Evolutionary conservation across 495 filamentous ascomycete genomes (phyloP).

Genomic region (Apodospora peruviana): DNA sequence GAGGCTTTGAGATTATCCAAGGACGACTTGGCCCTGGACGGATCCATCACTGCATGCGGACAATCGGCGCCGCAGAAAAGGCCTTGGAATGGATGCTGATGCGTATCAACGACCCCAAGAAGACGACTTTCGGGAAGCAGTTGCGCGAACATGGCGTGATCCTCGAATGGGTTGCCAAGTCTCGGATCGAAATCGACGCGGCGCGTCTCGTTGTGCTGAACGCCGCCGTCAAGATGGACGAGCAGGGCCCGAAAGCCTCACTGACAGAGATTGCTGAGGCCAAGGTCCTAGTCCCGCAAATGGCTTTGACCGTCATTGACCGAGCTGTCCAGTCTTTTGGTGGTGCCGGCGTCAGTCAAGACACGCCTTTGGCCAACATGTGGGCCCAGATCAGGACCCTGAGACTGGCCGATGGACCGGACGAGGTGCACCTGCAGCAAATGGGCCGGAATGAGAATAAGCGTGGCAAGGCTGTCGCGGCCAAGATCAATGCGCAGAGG

Average conservation of each 20-base stretch:
- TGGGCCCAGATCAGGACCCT: conserved; percentile 82
- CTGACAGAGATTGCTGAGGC: conserved; percentile 83
- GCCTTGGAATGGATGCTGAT: conserved; percentile 87
- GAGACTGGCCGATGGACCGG: conserved; percentile 82
- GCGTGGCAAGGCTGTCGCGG: conserved; percentile 54
- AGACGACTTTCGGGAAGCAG: conserved; percentile 77
- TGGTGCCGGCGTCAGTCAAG: conserved; percentile 80
- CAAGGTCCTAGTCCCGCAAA: conserved; percentile 77
- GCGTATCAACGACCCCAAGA: conserved; percentile 80
- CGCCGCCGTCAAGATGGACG: conserved; percentile 85
- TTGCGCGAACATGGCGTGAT: conserved; percentile 83
- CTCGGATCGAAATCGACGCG: conserved; percentile 84
- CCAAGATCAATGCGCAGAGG: conserved; percentile 60
- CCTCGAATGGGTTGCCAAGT: conserved; percentile 87
- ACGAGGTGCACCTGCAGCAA: conserved; percentile 92
- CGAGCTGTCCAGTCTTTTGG: conserved; percentile 83
- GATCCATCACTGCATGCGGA: conserved; percentile 92
- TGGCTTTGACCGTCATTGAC: conserved; percentile 74
- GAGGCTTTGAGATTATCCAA: conserved; percentile 96
- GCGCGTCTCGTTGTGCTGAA: conserved; percentile 82
- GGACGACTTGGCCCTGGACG: conserved; percentile 86
- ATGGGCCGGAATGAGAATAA: conserved; percentile 81
- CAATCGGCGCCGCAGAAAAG: conserved; percentile 77
- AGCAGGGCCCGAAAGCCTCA: conserved; percentile 70
- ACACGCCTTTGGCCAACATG: conserved; percentile 81